A percentile compares a stretch with the other conserved stretches of the same genome.
Conservation (phyloP, 208 protist genomes). For the Acanthamoeba culbertsoni region DNA sequence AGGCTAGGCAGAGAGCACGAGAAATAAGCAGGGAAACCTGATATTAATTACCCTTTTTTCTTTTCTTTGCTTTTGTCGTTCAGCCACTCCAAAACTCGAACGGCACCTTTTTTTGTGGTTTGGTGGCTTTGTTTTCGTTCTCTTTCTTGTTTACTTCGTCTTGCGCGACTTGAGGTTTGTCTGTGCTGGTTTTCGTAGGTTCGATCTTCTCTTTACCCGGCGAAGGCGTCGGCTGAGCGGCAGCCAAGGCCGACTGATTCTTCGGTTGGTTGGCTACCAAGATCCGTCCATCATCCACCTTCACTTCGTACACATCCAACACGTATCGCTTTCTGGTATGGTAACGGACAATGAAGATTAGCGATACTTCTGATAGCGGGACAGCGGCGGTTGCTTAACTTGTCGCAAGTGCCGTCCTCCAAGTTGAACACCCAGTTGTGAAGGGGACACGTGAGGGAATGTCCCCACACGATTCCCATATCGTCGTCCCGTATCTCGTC, state of each 20-base stretch:
- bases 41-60: too few species aligned
- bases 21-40: too few species aligned
- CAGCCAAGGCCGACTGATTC: background rate
- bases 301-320: constrained; percentile 10
- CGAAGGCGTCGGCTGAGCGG: background rate
- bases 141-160: background rate
- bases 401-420: background rate
- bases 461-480: constrained; percentile 3
- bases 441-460: background rate
- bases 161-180: background rate
- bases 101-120: too few species aligned
- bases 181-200: background rate
- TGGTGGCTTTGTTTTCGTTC: background rate
- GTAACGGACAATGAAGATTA: background rate
- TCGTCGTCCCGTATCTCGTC: background rate
- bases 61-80: too few species aligned
- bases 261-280: background rate
- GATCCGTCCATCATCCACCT: background rate
- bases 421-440: constrained; percentile 36
- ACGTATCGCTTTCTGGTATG: background rate
- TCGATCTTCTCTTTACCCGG: background rate
- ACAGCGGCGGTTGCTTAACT: background rate
- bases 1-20: too few species aligned
- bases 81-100: too few species aligned
- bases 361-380: background rate